phyloP scores from a whole-genome alignment of 257 asterid species.

The Solanum etuberosum region DNA sequence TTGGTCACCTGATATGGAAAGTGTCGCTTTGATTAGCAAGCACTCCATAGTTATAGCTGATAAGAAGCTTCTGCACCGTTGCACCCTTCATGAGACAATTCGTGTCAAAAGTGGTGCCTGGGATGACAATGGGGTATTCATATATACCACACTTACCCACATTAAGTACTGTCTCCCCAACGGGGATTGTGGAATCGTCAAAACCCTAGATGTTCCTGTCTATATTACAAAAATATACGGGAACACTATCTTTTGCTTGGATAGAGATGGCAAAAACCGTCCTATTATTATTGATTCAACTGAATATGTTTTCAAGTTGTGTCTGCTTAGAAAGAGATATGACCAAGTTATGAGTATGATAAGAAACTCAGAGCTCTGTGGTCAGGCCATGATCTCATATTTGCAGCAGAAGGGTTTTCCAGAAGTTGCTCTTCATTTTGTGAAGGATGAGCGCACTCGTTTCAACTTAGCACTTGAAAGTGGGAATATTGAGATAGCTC shows the following conservation, averaged over 20 bases:
- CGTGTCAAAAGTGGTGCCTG: slow-evolving; percentile 98
- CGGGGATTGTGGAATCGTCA: slow-evolving; percentile 92
- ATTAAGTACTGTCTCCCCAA: slow-evolving; percentile 95
- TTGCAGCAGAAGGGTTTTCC: slow-evolving; percentile 99
- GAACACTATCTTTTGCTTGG: slow-evolving; percentile 87
- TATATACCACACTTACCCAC: slow-evolving; percentile 86
- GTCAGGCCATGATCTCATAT: slow-evolving; percentile 98
- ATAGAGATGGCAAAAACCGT: slow-evolving; percentile 87
- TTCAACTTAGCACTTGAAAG: slow-evolving; percentile 90
- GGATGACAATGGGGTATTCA: slow-evolving; percentile 95
- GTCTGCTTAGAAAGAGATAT: slow-evolving; percentile 61
- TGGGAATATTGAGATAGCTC: slow-evolving; percentile 92
- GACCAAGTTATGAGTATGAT: slow-evolving; percentile 98
- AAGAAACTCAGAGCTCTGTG: slow-evolving; percentile 84
- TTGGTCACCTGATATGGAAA: slow-evolving; percentile 96
- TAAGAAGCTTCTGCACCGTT: slow-evolving; percentile 81
- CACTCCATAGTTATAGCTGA: slow-evolving; percentile 92
- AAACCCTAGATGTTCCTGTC: slow-evolving; percentile 84
- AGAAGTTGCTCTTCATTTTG: slow-evolving; percentile 93
- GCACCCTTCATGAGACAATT: slow-evolving; percentile 95
- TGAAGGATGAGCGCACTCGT: slow-evolving; percentile 85
- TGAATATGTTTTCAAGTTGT: slow-evolving; percentile 70
- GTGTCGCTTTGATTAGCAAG: slow-evolving; percentile 87
- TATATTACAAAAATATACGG: slow-evolving; percentile 80
- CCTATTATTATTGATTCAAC: slow-evolving; percentile 87